These are phyloP conservation scores for Aspergillus sp. DNA, from an alignment of 2,329 filamentous ascomycete genomes.

Conservation along the genomic window DNA sequence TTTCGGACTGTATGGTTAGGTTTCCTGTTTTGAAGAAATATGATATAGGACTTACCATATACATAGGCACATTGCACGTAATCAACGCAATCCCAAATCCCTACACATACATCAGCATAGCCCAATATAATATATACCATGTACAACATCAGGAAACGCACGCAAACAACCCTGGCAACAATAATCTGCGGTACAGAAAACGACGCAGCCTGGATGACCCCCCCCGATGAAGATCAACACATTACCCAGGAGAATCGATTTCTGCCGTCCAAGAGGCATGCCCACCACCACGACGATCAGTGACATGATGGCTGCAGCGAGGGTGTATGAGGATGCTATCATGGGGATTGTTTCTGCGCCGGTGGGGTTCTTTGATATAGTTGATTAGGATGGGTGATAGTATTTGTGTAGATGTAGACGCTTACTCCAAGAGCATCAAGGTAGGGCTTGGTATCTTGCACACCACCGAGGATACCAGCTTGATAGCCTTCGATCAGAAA, in stretches of 20 bases:
- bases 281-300: conserved; percentile 19
- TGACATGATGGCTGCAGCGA: conserved; percentile 8
- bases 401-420: neutral
- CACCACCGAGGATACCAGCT: neutral
- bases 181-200: too few relatives aligned
- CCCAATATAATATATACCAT: too few relatives aligned
- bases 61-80: too few relatives aligned
- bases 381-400: neutral
- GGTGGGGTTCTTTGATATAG: conserved; percentile 1
- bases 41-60: neutral
- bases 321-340: conserved; percentile 11
- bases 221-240: conserved; percentile 19
- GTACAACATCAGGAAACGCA: too few relatives aligned
- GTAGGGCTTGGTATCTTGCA: neutral
- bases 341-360: conserved; percentile 11
- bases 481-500: too few relatives aligned
- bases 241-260: conserved; percentile 15
- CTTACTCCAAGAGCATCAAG: conserved; percentile 35
- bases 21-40: conserved; percentile 10
- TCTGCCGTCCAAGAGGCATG: conserved; percentile 10
- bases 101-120: too few relatives aligned
- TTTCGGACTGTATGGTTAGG: conserved; percentile 13
- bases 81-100: too few relatives aligned
- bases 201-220: neutral
- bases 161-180: too few relatives aligned